Conservation (phyloP, 73 alveolate genomes). For the Tetrahymena borealis region DNA sequence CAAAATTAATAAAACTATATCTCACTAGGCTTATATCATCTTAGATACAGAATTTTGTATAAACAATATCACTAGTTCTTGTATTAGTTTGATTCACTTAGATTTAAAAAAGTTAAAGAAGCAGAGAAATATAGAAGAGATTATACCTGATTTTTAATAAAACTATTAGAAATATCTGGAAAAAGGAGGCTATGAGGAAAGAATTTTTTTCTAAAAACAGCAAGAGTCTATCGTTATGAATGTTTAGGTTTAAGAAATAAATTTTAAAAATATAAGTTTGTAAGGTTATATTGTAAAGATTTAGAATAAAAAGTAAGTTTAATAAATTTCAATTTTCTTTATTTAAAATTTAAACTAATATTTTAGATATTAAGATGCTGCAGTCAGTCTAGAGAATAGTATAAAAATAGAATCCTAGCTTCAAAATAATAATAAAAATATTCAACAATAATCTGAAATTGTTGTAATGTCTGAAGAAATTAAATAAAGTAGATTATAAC, state of each 20-base stretch:
- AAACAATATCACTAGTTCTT: not conserved
- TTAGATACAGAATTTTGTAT: not conserved
- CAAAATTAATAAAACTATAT: not conserved
- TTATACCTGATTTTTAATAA: not conserved
- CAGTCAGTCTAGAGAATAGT: too few relatives aligned
- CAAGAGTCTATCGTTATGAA: not conserved
- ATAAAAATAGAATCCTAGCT: too few relatives aligned
- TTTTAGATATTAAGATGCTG: too few relatives aligned
- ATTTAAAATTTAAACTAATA: not conserved
- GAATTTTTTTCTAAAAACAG: not conserved
- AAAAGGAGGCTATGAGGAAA: not conserved
- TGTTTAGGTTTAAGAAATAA: not conserved
- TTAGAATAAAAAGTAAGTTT: not conserved
- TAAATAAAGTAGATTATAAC: too few relatives aligned
- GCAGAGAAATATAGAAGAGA: not conserved
- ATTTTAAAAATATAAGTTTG: not conserved
- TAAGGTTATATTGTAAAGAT: not conserved
- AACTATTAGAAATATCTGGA: not conserved
- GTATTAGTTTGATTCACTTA: not conserved
- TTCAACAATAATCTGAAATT: too few relatives aligned
- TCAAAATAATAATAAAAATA: too few relatives aligned
- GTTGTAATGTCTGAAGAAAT: too few relatives aligned
- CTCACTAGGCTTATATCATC: not conserved
- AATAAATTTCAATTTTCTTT: too few relatives aligned
- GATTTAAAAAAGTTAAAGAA: not conserved